Conservation (phyloP, 2,329 filamentous ascomycete genomes). For the Diaporthe sp. region DNA sequence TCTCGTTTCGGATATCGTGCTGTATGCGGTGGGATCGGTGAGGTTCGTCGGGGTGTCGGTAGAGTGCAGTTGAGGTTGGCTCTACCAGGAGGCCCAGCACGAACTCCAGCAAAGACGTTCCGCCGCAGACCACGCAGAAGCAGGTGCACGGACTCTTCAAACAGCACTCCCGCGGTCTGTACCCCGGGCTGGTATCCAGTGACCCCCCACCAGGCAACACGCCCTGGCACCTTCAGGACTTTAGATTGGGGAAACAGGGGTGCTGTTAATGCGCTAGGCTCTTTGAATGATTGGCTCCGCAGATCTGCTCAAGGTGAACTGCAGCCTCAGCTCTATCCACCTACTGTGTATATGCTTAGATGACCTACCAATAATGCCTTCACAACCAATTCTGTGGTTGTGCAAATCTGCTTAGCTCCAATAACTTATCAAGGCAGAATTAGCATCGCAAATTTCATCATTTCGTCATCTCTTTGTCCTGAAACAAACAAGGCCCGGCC, state of each 20-base stretch:
- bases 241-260: constrained; percentile 22
- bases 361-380: background rate
- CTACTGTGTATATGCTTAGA: background rate
- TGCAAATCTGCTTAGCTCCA: background rate
- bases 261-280: constrained; percentile 4
- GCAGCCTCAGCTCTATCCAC: constrained; percentile 6
- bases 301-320: constrained; percentile 11
- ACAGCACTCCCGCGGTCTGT: constrained; percentile 20
- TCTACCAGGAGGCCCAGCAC: constrained; percentile 28
- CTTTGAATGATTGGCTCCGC: background rate
- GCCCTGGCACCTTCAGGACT: background rate
- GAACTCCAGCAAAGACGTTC: constrained; percentile 32
- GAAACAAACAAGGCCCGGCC: no score
- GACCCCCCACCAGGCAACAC: background rate
- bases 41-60: constrained; percentile 13
- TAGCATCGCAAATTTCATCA: no score
- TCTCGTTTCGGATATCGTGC: background rate
- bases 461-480: no score
- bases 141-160: constrained; percentile 30
- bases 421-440: background rate
- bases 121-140: constrained; percentile 33
- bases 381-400: background rate
- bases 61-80: constrained; percentile 27
- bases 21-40: background rate
- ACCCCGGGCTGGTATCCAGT: constrained; percentile 16